Base-by-base conservation (phyloP, 2,329 filamentous ascomycete species). In the Chalaropsis thielavioides region DNA sequence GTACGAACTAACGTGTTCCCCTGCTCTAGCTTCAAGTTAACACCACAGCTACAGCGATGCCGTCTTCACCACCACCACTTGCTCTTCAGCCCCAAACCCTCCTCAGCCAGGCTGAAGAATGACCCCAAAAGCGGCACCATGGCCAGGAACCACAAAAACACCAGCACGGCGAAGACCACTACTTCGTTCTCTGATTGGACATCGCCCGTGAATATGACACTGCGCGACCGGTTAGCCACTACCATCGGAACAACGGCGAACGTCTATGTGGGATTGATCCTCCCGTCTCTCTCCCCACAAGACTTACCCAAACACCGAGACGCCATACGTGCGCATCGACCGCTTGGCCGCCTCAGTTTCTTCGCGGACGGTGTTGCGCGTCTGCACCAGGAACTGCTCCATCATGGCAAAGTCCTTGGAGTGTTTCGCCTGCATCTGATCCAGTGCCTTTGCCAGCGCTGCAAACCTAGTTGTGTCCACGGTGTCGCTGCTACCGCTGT, bases 271-370 rank as follows among this genome's bases (percentile, higher is more conserved):
- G 35, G 43, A 46, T n/a, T n/a, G n/a, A 17, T n/a, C 1, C 15
- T 2, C 41, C 3, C 43, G 0, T 58, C 10, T n/a, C 31, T n/a
- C 54, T 58, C 51, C 15, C 13, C n/a, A 31, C 15, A 38, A 19
- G 27, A 58, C 54, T 58, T 58, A 58, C 54, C 54, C 54, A 58
- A 58, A 58, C 6, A 58, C 7, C 31, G 54, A 58, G 10, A 58
- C 54, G 17, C 54, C 54, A 27, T 58, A 58, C 31, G 54, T 58
- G 24, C 27, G 54, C 54, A 58, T 58, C 31, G 54, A 58, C 10
- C 54, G 54, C 24, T 58, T 58, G 1, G 54, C 13, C n/a, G 27
- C 15, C n/a, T 31, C 54, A 4, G 7, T 19, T 27, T 58, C 54
- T 17, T 38, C 27, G 10, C 54, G 54, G 2, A 8, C 3, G 1